Evolutionary conservation across 83 land plant species (phyloP).

Genomic region (Diphasiastrum complanatum): DNA sequence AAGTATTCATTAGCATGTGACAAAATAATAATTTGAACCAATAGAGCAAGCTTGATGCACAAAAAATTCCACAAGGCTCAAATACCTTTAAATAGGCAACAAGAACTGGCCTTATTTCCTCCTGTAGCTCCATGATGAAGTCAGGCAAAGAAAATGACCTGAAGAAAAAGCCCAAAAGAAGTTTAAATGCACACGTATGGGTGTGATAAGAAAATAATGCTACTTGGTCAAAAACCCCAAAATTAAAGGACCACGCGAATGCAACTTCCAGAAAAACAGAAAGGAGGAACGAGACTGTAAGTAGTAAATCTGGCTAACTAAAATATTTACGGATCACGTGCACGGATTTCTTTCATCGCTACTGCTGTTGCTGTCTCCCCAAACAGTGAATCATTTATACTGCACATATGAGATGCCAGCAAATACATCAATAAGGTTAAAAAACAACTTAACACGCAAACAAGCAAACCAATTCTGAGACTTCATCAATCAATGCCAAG

Average conservation of each 20-base stretch:
- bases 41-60: neutral
- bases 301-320: constrained; percentile 1
- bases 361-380: constrained; percentile 76
- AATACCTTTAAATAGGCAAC: constrained; percentile 75
- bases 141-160: constrained; percentile 84
- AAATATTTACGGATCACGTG: constrained; percentile 75
- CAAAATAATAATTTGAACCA: too few species aligned
- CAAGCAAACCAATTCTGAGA: too few species aligned
- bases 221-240: neutral
- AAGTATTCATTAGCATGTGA: neutral
- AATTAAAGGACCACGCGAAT: neutral
- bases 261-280: neutral
- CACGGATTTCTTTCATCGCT: constrained; percentile 77
- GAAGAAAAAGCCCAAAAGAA: neutral
- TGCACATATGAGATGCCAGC: constrained; percentile 21
- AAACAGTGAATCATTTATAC: constrained; percentile 75
- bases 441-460: too few species aligned
- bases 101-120: constrained; percentile 58
- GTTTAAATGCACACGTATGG: too few species aligned
- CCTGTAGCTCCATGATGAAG: constrained; percentile 78
- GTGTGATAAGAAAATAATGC: too few species aligned
- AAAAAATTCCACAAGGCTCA: neutral
- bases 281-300: constrained; percentile 4
- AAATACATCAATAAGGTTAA: too few species aligned
- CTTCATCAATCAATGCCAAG: too few species aligned